Base-by-base conservation (phyloP, 2,329 filamentous ascomycete genomes). In the Aspergillus texensis region DNA sequence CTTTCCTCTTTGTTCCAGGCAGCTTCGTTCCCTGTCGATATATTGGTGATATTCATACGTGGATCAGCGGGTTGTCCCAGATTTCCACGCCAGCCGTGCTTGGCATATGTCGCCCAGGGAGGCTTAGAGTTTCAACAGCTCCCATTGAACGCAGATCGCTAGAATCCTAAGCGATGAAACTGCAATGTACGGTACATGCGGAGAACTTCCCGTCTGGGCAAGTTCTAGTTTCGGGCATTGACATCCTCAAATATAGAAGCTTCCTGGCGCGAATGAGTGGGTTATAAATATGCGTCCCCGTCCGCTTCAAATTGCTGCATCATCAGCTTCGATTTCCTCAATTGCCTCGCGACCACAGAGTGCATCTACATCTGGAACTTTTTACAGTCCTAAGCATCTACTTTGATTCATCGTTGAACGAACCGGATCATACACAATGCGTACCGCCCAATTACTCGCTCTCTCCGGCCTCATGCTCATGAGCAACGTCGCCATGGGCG, bases 391-490 rank as follows among this genome's bases (percentile, higher is more conserved):
- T 32, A 19, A 52, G 21, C 16, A 52, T 52, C 28, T 32, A 32
- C 48, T 52, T 52, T 16, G 19, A 2, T 6, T 26, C 45, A 32
- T 52, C 14, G 19, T 52, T 32, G 48, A 52, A 52, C 28, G 48
- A 34, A 21, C 6, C 34, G 26, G 5, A 57, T 24, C 54, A 16
- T 14, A 26, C 60, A 71, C 10, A 34, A 74, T 74, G 72, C 71
- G 54, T 53, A 26, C 65, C 48, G 62, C 67, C 28, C 68, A 70
- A 46, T 28, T 74, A 11, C 63, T 74, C 52, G 60, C 69, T 56
- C 57, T 75, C 34, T 62, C 64, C 34, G 66, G 70, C 56, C 67
- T 75, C 56, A 50, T 75, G 57, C 68, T 74, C 48, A 63, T 65
- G 21, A 57, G 70, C 30, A 68, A 68, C 57, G 41, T 71, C 19